Conservation (phyloP, 202 grass and related monocot genomes). For the Eragrostis tef region DNA sequence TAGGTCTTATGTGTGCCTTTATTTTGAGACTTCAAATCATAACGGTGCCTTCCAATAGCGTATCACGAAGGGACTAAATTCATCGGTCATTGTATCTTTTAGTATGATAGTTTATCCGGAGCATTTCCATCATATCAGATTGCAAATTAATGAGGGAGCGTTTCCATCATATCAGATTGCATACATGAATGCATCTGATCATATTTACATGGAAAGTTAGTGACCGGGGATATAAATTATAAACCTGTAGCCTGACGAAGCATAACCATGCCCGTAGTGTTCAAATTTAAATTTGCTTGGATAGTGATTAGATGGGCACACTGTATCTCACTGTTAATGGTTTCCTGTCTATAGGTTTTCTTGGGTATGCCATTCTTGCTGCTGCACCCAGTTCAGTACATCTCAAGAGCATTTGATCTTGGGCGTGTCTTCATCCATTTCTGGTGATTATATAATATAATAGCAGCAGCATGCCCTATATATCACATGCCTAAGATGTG, state of each 20-base stretch:
- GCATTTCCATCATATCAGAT: constrained; percentile 4
- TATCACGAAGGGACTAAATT: constrained; percentile 4
- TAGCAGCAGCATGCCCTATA: constrained; percentile 21
- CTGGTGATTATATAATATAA: constrained; percentile 62
- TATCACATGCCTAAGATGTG: not conserved
- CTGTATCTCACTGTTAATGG: constrained; percentile 21
- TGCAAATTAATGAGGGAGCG: too few relatives aligned
- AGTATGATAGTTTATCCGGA: constrained; percentile 11
- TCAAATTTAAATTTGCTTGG: constrained; percentile 21
- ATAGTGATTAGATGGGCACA: too few relatives aligned
- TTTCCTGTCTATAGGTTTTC: constrained; percentile 60
- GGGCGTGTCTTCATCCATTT: constrained; percentile 98
- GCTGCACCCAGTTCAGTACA: constrained; percentile 75
- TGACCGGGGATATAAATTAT: not conserved
- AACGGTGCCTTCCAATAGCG: not conserved
- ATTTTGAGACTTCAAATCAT: constrained; percentile 10
- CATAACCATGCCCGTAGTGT: not conserved
- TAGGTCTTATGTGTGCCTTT: constrained; percentile 6
- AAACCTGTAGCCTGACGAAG: not conserved
- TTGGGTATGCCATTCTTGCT: constrained; percentile 88
- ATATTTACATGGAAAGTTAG: constrained; percentile 1
- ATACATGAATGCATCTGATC: not conserved
- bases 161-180: too few relatives aligned
- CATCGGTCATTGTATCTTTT: not conserved
- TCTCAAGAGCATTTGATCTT: constrained; percentile 91